Evolutionary conservation across 169 alveolate genomes (phyloP), one percentile per base, ranked within the genome.

Genomic region (Cryptosporidium canis): DNA sequence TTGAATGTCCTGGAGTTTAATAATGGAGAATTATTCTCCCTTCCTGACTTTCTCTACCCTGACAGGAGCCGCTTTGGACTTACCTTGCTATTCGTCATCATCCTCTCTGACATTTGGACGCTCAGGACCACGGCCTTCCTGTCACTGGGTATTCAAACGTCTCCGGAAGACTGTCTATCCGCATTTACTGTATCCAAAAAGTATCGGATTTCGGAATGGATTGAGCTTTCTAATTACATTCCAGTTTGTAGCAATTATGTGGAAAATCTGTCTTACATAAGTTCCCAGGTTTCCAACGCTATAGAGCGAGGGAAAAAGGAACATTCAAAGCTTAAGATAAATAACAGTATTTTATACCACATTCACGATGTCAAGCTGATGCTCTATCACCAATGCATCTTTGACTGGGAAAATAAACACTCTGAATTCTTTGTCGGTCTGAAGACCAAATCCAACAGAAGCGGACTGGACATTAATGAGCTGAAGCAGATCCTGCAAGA

Each of bases 51-150:
- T 29, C 37, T 70, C 21, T 35, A 21, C 45, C 12, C 33, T 5
- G 33, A 47, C 7, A 51, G 24, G 16, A 27, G 27, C 35, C 16
- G 47, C 33, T 16, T 14, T 18, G 48, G 66, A 1, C 39, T 77
- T 41, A 41, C 87, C 12, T 24, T 77, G 14, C 55, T 61, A 4
- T 39, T 51, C 5, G 7, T 77, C 8, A 51, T 77, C 4, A 64
- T 61, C 2, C 12, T 47, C 18, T 55, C 51, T 39, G 87, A 77
- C 29, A 77, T 77, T 16, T 77, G 87, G 87, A 77, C 87, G 9
- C 44, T 55, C n/a, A 77, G 72, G 58, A 35, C 87, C 7, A 56
- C 87, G 21, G 87, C 77, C 43, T 58, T 77, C 11, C n/a, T 77
- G 12, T 77, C 87, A 6, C n/a, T 77, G 3, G 41, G 27, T 37